A percentile compares a stretch with the other conserved stretches of the same genome.
Evolutionary conservation across 768 basidiomycete genomes (phyloP).

Genomic region (Lactifluus subvellereus): DNA sequence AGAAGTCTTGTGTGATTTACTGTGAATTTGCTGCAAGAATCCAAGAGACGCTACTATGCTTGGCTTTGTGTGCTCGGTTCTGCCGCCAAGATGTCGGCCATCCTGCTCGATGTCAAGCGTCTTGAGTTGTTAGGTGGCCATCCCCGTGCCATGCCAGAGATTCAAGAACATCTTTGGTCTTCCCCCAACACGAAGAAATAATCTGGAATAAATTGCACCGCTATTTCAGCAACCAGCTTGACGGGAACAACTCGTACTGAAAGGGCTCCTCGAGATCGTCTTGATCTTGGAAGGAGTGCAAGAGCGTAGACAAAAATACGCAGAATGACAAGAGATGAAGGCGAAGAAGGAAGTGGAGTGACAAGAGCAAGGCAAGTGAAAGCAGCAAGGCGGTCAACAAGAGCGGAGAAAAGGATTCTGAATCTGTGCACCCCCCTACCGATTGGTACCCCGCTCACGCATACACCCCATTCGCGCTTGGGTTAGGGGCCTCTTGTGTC

Average conservation of each 20-base stretch:
- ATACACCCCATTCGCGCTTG: not conserved
- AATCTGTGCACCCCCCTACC: not conserved
- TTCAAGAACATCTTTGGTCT: not conserved
- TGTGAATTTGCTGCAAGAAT: constrained; percentile 14
- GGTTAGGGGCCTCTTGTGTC: not conserved
- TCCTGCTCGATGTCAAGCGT: constrained; percentile 4
- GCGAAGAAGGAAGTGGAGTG: not conserved
- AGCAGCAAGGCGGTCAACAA: constrained; percentile 1
- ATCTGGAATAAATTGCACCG: constrained; percentile 11
- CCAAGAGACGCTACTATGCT: constrained; percentile 8
- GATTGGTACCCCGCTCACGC: not conserved
- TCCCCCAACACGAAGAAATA: constrained; percentile 9
- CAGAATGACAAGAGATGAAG: not conserved
- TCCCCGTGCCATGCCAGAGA: not conserved
- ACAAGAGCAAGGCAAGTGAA: not conserved
- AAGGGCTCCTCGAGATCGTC: constrained; percentile 6
- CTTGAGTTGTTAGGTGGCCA: constrained; percentile 10
- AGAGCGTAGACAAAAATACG: not conserved
- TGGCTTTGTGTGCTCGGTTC: constrained; percentile 18
- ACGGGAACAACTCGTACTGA: not conserved
- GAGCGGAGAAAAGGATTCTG: not conserved
- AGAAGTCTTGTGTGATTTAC: constrained; percentile 14
- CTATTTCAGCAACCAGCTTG: not conserved
- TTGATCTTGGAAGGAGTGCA: not conserved
- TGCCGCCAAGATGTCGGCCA: constrained; percentile 8